Conservation (phyloP, 148 eudicot genomes). For the Nepenthes gracilis region DNA sequence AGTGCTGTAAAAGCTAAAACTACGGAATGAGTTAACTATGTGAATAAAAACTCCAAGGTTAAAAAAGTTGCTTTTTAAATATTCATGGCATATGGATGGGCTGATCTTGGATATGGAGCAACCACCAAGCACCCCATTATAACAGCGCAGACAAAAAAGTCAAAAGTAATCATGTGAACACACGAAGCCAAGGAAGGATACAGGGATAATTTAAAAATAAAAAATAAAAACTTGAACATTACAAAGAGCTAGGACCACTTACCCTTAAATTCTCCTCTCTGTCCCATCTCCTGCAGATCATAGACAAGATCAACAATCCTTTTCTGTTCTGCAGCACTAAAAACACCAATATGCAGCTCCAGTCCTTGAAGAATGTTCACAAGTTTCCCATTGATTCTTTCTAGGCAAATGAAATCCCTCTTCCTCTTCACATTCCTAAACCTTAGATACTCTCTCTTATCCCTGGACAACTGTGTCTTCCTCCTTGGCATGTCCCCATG, state of each 20-base stretch:
- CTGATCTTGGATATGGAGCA: no score
- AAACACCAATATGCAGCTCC: constrained; percentile 1
- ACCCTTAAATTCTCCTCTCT: not conserved
- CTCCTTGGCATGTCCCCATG: not conserved
- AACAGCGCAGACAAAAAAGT: no score
- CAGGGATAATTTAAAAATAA: not conserved
- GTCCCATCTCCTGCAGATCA: not conserved
- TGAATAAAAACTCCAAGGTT: no score
- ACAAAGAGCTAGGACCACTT: not conserved
- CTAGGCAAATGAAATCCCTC: constrained; percentile 1
- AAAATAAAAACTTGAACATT: not conserved
- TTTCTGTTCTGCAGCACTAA: not conserved
- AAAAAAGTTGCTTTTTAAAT: no score
- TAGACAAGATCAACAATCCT: not conserved
- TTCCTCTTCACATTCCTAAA: not conserved
- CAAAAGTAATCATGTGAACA: not conserved
- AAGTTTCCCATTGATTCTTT: not conserved
- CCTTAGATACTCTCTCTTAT: not conserved
- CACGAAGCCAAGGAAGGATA: not conserved
- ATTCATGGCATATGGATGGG: no score
- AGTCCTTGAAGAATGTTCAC: constrained; percentile 1
- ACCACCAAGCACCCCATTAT: no score
- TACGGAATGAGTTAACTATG: not conserved
- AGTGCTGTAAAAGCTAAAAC: no score
- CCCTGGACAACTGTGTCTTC: constrained; percentile 1